A percentile compares a stretch with the other conserved stretches of the same genome.
Conservation (phyloP, 1,284 basidiomycete species). For the Cystobasidiaceae sp. region DNA sequence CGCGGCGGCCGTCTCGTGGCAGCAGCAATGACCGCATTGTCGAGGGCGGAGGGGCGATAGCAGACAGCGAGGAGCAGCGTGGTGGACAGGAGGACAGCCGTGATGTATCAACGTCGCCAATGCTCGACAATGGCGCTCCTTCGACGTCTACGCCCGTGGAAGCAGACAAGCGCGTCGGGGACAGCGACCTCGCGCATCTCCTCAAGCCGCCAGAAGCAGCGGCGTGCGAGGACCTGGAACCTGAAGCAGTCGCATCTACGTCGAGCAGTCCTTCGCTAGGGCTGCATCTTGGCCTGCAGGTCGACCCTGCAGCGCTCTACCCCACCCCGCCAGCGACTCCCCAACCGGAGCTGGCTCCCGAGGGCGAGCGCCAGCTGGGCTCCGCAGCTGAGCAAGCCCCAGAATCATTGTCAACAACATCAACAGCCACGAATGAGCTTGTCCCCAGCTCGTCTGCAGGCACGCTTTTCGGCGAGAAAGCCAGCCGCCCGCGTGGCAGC, state of each 20-base stretch:
- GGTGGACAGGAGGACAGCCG: not conserved
- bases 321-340: constrained; percentile 5
- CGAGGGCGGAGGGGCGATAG: not conserved
- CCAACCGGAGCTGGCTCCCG: too few relatives aligned
- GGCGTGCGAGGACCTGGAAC: constrained; percentile 15
- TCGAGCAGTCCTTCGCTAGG: too few relatives aligned
- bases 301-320: not conserved
- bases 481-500: not conserved
- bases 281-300: too few relatives aligned
- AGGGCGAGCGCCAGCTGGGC: too few relatives aligned
- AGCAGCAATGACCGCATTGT: not conserved
- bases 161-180: not conserved
- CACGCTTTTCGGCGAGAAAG: not conserved
- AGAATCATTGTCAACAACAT: not conserved
- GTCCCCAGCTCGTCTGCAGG: not conserved
- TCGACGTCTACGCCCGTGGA: not conserved
- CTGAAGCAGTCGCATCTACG: not conserved
- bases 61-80: not conserved
- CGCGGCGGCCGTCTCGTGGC: not conserved
- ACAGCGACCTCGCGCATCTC: not conserved
- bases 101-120: not conserved
- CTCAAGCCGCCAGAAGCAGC: constrained; percentile 21
- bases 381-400: not conserved
- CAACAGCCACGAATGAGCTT: not conserved
- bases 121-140: too few relatives aligned